These are phyloP conservation scores for Stagonosporopsis vannaccii DNA, from an alignment of 2,329 filamentous ascomycete genomes.

Conservation along the genomic window DNA sequence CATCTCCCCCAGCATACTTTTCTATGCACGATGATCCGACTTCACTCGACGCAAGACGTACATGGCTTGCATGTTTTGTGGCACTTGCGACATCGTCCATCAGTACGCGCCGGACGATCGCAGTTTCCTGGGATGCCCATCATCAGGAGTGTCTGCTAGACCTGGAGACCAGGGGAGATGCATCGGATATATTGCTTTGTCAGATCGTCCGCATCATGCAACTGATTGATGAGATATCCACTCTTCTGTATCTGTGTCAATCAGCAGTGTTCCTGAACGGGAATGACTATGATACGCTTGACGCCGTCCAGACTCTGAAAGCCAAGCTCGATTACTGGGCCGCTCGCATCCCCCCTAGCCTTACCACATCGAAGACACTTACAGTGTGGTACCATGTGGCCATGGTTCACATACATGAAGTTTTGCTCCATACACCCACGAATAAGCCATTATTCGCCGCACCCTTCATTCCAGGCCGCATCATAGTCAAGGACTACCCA, in stretches of 20 bases:
- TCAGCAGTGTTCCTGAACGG: slow-evolving; percentile 27
- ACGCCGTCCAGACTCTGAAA: slow-evolving; percentile 25
- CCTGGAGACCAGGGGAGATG: slow-evolving; percentile 28
- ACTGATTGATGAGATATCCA: slow-evolving; percentile 32
- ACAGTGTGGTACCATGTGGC: slow-evolving; percentile 36
- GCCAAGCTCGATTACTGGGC: slow-evolving; percentile 34
- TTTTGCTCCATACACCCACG: slow-evolving; percentile 35
- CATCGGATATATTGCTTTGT: slow-evolving; percentile 31
- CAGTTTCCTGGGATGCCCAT: slow-evolving; percentile 33
- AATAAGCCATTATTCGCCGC: slow-evolving; percentile 37
- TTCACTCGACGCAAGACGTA: slow-evolving; percentile 37
- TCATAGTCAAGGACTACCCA: slow-evolving; percentile 37
- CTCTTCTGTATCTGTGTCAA: slow-evolving; percentile 29
- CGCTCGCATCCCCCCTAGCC: slow-evolving; percentile 29
- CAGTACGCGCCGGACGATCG: slow-evolving; percentile 28
- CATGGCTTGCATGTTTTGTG: slow-evolving; percentile 40
- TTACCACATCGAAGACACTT: slow-evolving; percentile 30
- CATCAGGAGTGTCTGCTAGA: slow-evolving; percentile 31
- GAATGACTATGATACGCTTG: slow-evolving; percentile 30
- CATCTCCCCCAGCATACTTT: slow-evolving; percentile 35
- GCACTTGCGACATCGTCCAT: slow-evolving; percentile 30
- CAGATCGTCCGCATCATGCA: slow-evolving; percentile 34
- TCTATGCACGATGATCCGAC: slow-evolving; percentile 26
- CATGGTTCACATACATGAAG: slow-evolving; percentile 34
- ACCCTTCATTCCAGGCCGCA: slow-evolving; percentile 36